Percentiles rank a stretch among this genome's conserved stretches.
phyloP scores from a whole-genome alignment of 73 alveolate species.

The Paramecium sonneborni region DNA sequence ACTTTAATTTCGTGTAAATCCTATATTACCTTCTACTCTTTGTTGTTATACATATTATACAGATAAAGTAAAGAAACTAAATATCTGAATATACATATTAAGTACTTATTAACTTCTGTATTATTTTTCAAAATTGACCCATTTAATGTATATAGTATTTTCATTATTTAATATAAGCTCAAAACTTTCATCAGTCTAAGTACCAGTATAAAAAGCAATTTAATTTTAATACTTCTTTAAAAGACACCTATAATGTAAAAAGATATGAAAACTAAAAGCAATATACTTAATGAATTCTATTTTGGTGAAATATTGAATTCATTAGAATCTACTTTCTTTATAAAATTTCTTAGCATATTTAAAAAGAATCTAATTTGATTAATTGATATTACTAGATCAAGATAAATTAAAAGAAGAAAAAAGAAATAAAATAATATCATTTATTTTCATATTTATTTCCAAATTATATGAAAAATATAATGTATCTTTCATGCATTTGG shows the following conservation, averaged over 20 bases:
- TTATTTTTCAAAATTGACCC: background rate
- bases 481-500: background rate
- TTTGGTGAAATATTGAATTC: conserved; percentile 4
- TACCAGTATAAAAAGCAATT: background rate
- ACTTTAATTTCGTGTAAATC: background rate
- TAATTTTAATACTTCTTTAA: background rate
- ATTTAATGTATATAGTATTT: background rate
- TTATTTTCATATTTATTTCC: no score
- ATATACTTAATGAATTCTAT: background rate
- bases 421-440: no score
- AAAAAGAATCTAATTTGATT: background rate
- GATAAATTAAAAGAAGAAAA: background rate
- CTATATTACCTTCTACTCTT: conserved; percentile 3
- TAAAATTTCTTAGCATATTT: background rate
- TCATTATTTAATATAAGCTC: background rate
- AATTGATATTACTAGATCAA: background rate
- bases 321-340: background rate
- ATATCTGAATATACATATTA: no score
- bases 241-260: background rate
- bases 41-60: background rate
- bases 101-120: background rate
- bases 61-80: background rate
- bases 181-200: background rate
- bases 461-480: background rate
- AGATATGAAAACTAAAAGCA: background rate